Evolutionary conservation across 768 basidiomycete species (phyloP).

Genomic region (Calocybe indica): DNA sequence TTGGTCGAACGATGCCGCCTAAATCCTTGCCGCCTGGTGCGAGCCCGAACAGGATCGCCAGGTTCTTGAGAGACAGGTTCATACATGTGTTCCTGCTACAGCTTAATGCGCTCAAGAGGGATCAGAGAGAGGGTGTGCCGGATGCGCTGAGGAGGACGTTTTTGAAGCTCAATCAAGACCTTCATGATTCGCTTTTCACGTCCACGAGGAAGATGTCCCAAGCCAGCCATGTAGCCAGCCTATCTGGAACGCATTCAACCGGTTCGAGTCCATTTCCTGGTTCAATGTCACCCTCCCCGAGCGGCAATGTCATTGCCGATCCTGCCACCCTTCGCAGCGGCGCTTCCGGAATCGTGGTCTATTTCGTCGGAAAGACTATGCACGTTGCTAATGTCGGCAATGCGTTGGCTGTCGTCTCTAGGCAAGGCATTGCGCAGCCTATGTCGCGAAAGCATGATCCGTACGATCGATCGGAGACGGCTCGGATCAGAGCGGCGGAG

Average conservation of each 20-base stretch:
- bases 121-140: slow-evolving; percentile 46
- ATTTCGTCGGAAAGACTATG: slow-evolving; percentile 72
- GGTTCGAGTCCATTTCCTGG: no score
- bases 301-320: slow-evolving; percentile 31
- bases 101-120: slow-evolving; percentile 41
- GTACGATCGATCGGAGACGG: slow-evolving; percentile 78
- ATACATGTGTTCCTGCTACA: slow-evolving; percentile 54
- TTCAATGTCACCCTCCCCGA: slow-evolving; percentile 11
- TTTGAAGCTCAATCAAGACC: slow-evolving; percentile 75
- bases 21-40: slow-evolving; percentile 34
- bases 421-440: slow-evolving; percentile 64
- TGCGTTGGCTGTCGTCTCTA: slow-evolving; percentile 80
- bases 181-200: slow-evolving; percentile 62
- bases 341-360: slow-evolving; percentile 82
- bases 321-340: slow-evolving; percentile 58
- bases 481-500: slow-evolving; percentile 84
- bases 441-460: slow-evolving; percentile 86
- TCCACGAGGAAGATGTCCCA: slow-evolving; percentile 68
- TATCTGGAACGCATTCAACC: no score
- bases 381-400: slow-evolving; percentile 90
- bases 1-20: slow-evolving; percentile 64
- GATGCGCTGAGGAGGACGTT: slow-evolving; percentile 88
- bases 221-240: slow-evolving; percentile 29
- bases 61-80: slow-evolving; percentile 82
- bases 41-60: slow-evolving; percentile 66